Base-by-base conservation (phyloP, 495 filamentous ascomycete species). In the Penicillium egyptiacum region DNA sequence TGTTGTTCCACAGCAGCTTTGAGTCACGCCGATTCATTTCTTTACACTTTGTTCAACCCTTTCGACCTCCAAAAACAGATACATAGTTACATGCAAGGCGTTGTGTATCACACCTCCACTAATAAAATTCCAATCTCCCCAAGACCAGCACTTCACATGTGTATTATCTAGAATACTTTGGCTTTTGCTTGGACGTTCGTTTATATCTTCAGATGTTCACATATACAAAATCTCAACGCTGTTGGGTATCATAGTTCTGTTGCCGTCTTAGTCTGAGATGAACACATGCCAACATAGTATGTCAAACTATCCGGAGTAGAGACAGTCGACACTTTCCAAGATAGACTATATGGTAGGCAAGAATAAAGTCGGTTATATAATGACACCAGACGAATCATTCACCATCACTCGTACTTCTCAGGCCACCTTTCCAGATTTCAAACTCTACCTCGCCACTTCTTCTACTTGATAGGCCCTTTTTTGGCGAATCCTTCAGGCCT, bases 361-460 rank as follows among this genome's bases (percentile, higher is more conserved):
- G 9, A 19, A 23, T 23, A 28, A 22, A 20, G 10, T 39, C 6
- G n/a, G 6, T 17, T 39, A 39, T 39, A 39, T 8, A 35, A 35
- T 33, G 33, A 3, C 33, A 37, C 2, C 2, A 39, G 16, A 39
- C n/a, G n/a, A 16, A 31, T 62, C 50, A 67, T 10, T 45, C 54
- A 16, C 46, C 57, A 26, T 25, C 25, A 26, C 20, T 35, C 28
- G 61, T 47, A 53, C 61, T 64, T n/a, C 70, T 63, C 16, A 81
- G 50, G 14, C 79, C 79, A 11, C 79, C 79, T 62, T 69, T 70
- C 76, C 77, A 81, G 46, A 83, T 75, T 57, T 79, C 75, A 69
- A 84, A 80, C 41, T 78, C 72, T 12, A 79, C 64, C 55, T 76
- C 73, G 10, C 67, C 65, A 17, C 60, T 52, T 14, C 23, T 54